Evolutionary conservation across 2,329 filamentous ascomycete genomes (phyloP), one percentile per base, ranked within the genome.

Genomic region (Aspergillus amoenus): DNA sequence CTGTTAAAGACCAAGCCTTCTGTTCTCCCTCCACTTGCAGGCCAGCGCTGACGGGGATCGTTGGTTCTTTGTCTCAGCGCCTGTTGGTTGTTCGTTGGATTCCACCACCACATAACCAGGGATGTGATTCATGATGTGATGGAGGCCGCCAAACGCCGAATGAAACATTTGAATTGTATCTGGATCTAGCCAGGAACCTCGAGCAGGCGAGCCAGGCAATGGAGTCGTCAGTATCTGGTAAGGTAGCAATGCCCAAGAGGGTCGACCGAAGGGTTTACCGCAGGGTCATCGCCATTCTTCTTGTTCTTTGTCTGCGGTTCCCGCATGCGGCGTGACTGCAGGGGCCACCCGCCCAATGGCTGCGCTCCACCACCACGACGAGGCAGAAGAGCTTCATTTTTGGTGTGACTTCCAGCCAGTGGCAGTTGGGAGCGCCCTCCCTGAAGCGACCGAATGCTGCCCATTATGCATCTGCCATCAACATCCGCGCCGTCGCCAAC

Each of bases 251-350:
- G 39, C 46, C 39, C 34, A 46, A 55, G 27, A 22, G 34, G 30
- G 45, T 34, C 45, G 12, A 37, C 34, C 34, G 6, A 15, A 37
- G 34, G 34, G 34, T 37, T 37, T 37, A 37, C 34, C 34, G 34
- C 34, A 37, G 34, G 6, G 34, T 37, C 15, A 37, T 37, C 34
- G 41, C 41, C 15, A 44, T 37, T 43, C 37, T 52, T 45, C 32
- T 53, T 53, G 34, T 46, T 54, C 44, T 46, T 54, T 54, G 52
- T 54, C 47, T 17, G 39, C 37, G 27, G 27, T 42, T 52, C 55
- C 55, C 49, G 55, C 55, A 57, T 57, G 55, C 55, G 55, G 55
- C 55, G 48, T 54, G 52, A 21, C 37, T 48, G 49, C 55, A 57
- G 49, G 39, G 50, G 11, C 21, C 34, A 37, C 13, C n/a, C 46